Evolutionary conservation across 805 yeast genomes (phyloP), one percentile per base, ranked within the genome.

Genomic region (Alloascoidea hylecoeti): DNA sequence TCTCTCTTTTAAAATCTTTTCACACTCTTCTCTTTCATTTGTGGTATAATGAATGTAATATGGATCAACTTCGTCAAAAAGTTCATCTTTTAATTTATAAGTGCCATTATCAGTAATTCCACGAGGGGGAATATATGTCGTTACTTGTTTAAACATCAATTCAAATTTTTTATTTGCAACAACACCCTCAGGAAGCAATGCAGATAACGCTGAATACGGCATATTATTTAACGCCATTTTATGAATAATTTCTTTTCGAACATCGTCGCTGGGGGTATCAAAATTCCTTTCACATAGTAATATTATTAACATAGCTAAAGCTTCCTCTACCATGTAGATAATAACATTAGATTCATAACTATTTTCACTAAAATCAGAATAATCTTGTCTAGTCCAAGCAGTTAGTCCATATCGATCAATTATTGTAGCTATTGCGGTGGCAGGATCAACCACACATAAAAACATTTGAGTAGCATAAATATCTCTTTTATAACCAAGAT

Each of bases 11-110:
- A 82, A 57, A 3, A 74, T 57, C 35, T 66, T 68, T 40, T 81
- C 78, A 4, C 94, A 89, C 42, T 85, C 96, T 39, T 85, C 96
- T 39, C 89, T 70, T 38, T 75, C 76, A 46, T 85, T 85, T 0
- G 89, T 60, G 0, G 80, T 63, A 47, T 79, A 80, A 47, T 85
- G 86, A 41, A 82, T 66, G 51, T 78, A 89, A 49, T 73, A 88
- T 0, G 96, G 95, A 52, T 89, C 92, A 34, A 88, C 70, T 17
- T 66, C 59, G 1, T 60, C 62, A 39, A 58, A 64, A 18, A 60
- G 58, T 37, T 73, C 66, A 2, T 69, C 65, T 49, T 81, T 85
- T 42, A 92, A 63, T 17, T 73, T 62, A 55, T 81, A 89, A 17
- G 70, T 52, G 2, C 95, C 84, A 16, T 66, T 56, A 44, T 80